Base-by-base conservation (phyloP, 768 basidiomycete species). In the Lentinula sp. region DNA sequence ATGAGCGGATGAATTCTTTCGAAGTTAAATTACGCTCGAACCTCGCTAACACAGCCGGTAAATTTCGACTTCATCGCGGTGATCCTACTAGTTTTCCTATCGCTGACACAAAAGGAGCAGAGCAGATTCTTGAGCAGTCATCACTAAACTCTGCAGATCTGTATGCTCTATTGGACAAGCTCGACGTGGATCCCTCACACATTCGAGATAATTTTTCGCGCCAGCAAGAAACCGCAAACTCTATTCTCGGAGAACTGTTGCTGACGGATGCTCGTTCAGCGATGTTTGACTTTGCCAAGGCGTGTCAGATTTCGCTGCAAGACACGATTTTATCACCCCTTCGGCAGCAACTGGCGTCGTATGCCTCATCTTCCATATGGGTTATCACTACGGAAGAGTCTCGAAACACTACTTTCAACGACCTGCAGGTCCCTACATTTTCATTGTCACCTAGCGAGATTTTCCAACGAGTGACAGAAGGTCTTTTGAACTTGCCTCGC, bases 401-500 rank as follows among this genome's bases (percentile, higher is more conserved):
- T 6, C 79, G 77, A 13, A 75, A 73, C 6, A 73, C 78, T 20
- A 79, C 76, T 13, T 69, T 79, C 28, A 73, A 77, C 68, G 85
- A 86, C 41, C 76, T 92, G 32, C 80, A 83, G 37, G 83, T 98
- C 6, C 97, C 97, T 2, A 91, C 85, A 6, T 99, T 99, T 76
- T 97, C 95, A 1, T 79, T 98, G 12, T 92, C 91, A 9, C 95
- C 95, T 1, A 96, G 88, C 59, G 91, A 93, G 58, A 86, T 83
- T 4, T 87, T 97, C 63, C 91, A 95, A 62, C 85, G 87, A 61
- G 87, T 98, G 36, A 91, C 92, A 2, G 97, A 98, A 69, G 94
- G 95, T n/a, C 75, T 99, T 37, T 79, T 98, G 36, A 97, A 96
- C 74, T 83, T 99, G 2, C 93, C 96, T 2, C 77, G 95, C 60